Evolutionary conservation across 148 eudicot genomes (phyloP).

Genomic region (Rheum nobile): DNA sequence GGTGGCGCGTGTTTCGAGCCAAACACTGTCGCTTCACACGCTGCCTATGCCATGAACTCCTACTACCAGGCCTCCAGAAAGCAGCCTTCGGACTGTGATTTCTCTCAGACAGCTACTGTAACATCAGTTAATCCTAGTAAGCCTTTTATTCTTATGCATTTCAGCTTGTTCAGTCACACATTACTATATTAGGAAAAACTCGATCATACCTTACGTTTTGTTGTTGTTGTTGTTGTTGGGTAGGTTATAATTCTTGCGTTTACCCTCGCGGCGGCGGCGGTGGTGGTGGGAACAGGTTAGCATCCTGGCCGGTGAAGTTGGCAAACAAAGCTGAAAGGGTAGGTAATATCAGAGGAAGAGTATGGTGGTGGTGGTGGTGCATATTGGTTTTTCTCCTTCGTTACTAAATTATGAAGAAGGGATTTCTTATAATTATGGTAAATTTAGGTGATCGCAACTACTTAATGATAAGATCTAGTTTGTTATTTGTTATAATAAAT

Average conservation of each 20-base stretch:
- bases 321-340: slow-evolving; percentile 1
- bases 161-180: neutral
- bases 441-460: neutral
- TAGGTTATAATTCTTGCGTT: slow-evolving; percentile 52
- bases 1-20: slow-evolving; percentile 76
- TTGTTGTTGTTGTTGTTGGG: neutral
- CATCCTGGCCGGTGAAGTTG: neutral
- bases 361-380: neutral
- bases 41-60: slow-evolving; percentile 79
- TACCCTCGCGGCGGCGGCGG: slow-evolving; percentile 29
- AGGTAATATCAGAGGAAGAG: neutral
- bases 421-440: neutral
- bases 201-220: neutral
- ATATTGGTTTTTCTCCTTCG: slow-evolving; percentile 1
- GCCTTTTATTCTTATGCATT: slow-evolving; percentile 12
- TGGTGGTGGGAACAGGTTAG: neutral
- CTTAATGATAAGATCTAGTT: too few species aligned
- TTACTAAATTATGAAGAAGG: neutral
- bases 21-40: slow-evolving; percentile 49
- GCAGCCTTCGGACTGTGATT: slow-evolving; percentile 65
- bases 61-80: slow-evolving; percentile 56
- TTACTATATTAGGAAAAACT: too few species aligned
- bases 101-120: slow-evolving; percentile 55
- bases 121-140: slow-evolving; percentile 69
- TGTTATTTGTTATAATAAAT: too few species aligned